A percentile compares a stretch with the other conserved stretches of the same genome.
Evolutionary conservation across 768 basidiomycete genomes (phyloP).

Genomic region (Xerocomellus chrysenteron): DNA sequence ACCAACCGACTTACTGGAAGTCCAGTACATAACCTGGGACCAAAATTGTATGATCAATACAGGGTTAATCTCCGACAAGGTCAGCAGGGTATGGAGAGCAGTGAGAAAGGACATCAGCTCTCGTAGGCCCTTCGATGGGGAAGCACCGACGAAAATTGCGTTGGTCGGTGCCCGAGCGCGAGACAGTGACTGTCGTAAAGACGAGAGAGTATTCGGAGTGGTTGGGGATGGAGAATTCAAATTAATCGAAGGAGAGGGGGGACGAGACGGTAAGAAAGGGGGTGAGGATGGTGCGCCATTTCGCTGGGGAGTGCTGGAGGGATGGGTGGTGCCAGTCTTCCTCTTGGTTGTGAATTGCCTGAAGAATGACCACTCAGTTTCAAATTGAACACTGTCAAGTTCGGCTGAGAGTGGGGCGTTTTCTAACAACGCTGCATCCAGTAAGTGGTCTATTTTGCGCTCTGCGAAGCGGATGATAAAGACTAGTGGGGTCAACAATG

Average conservation of each 20-base stretch:
- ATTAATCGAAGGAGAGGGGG: constrained; percentile 53
- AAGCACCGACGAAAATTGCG: constrained; percentile 47
- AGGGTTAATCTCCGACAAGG: constrained; percentile 88
- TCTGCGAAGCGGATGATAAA: constrained; percentile 95
- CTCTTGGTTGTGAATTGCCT: constrained; percentile 69
- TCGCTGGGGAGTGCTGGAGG: constrained; percentile 32
- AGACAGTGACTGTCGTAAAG: constrained; percentile 64
- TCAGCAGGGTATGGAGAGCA: constrained; percentile 79
- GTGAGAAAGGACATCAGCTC: constrained; percentile 81
- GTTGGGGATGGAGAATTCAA: constrained; percentile 43
- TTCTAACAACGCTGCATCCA: constrained; percentile 83
- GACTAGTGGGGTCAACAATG: constrained; percentile 46
- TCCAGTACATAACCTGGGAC: constrained; percentile 99
- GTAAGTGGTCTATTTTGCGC: constrained; percentile 78
- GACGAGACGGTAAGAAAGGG: constrained; percentile 45
- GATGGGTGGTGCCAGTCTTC: constrained; percentile 37
- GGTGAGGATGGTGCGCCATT: constrained; percentile 46
- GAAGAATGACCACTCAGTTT: constrained; percentile 93
- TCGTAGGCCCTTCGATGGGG: constrained; percentile 42
- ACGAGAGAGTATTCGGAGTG: constrained; percentile 57
- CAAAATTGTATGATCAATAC: constrained; percentile 85
- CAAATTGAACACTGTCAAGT: constrained; percentile 84
- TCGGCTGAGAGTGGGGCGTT: constrained; percentile 75
- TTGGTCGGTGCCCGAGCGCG: constrained; percentile 54
- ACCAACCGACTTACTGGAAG: constrained; percentile 68